These are phyloP conservation scores for Amaranthus tricolor DNA, from an alignment of 179 eudicot genomes.

Conservation along the genomic window DNA sequence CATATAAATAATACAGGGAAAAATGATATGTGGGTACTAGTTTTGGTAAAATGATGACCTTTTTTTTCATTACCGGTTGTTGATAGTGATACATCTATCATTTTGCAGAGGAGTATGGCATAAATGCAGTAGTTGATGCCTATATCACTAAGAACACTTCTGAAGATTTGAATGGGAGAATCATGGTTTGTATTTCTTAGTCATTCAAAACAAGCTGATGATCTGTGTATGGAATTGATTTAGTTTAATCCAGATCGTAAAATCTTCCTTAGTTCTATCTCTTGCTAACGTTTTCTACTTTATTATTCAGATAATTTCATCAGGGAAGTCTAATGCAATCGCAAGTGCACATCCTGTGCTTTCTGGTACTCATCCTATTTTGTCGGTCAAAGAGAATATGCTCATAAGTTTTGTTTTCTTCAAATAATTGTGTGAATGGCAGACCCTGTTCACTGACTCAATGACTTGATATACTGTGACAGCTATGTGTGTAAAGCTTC, in stretches of 20 bases:
- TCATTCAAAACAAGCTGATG: neutral
- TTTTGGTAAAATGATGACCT: neutral
- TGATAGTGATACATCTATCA: slow-evolving; percentile 2
- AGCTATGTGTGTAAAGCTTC: slow-evolving; percentile 73
- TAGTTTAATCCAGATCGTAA: neutral
- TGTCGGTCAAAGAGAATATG: neutral
- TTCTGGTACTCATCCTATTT: slow-evolving; percentile 45
- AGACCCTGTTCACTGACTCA: slow-evolving; percentile 10
- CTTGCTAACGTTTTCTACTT: slow-evolving; percentile 13
- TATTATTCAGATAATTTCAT: slow-evolving; percentile 52
- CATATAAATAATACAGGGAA: neutral
- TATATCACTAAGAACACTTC: slow-evolving; percentile 53
- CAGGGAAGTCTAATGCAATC: slow-evolving; percentile 65
- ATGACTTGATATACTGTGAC: slow-evolving; percentile 28
- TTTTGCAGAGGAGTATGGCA: slow-evolving; percentile 52
- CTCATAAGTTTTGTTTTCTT: neutral
- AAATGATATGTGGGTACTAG: neutral
- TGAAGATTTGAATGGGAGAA: slow-evolving; percentile 52
- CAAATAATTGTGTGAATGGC: neutral
- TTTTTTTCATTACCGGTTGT: neutral
- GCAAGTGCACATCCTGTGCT: slow-evolving; percentile 62
- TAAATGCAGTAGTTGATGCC: slow-evolving; percentile 54
- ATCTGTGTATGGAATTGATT: neutral
- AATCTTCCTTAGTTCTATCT: neutral
- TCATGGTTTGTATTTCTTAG: slow-evolving; percentile 48